phyloP scores from a whole-genome alignment of 768 basidiomycete species.

The Tulasnella sp. region DNA sequence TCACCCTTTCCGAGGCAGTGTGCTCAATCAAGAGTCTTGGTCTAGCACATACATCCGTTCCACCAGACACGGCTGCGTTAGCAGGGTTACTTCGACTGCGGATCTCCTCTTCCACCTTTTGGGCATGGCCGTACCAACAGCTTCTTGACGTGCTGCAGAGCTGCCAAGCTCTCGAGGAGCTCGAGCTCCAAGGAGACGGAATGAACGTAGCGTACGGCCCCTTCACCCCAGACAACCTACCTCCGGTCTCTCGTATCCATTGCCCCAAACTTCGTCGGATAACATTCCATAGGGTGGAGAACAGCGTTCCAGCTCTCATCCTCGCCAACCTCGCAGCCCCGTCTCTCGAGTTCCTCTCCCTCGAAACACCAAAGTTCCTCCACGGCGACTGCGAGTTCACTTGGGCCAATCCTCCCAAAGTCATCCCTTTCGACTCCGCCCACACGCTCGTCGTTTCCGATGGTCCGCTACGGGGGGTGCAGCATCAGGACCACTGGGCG shows the following conservation, averaged over 20 bases:
- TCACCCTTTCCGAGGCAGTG: too few relatives aligned
- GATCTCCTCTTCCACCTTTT: background rate
- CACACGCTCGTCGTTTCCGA: background rate
- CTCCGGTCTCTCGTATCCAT: background rate
- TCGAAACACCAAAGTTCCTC: background rate
- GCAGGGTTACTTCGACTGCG: too few relatives aligned
- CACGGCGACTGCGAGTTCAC: background rate
- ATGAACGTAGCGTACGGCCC: background rate
- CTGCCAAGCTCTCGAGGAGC: background rate
- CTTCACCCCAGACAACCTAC: background rate
- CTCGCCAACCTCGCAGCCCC: background rate
- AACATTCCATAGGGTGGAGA: background rate
- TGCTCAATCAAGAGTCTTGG: too few relatives aligned
- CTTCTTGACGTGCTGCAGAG: background rate
- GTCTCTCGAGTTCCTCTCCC: too few relatives aligned
- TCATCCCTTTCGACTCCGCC: background rate
- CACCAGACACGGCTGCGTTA: too few relatives aligned
- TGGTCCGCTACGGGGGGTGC: background rate
- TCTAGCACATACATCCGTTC: too few relatives aligned
- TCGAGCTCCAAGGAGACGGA: background rate
- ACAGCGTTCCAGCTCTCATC: background rate
- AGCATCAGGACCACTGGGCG: background rate
- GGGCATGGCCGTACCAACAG: background rate
- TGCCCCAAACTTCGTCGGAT: background rate
- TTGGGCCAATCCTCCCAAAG: background rate